These are phyloP conservation scores for Cystofilobasidium capitatum DNA, from an alignment of 768 basidiomycete species.

Conservation along the genomic window DNA sequence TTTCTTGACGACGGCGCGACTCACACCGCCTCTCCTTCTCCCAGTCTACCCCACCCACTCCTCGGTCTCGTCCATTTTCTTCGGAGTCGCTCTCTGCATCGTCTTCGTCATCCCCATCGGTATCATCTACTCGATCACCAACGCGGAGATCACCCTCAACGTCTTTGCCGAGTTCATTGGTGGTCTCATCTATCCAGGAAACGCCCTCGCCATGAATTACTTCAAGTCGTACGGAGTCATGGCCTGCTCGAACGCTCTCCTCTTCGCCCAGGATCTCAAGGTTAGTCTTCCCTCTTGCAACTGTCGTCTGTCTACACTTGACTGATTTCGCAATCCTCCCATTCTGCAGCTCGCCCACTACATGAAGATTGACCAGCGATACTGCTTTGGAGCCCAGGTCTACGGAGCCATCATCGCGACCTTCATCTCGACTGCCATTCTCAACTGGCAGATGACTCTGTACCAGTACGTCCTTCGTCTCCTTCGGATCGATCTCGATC, in stretches of 20 bases:
- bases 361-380: constrained; percentile 66
- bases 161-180: constrained; percentile 42
- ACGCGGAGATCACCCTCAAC: constrained; percentile 23
- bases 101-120: constrained; percentile 54
- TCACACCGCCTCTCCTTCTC: not conserved
- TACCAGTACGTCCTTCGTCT: too few relatives aligned
- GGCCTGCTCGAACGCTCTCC: constrained; percentile 45
- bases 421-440: constrained; percentile 38
- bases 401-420: constrained; percentile 36
- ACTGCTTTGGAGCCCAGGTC: constrained; percentile 50
- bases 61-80: constrained; percentile 42
- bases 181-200: constrained; percentile 39
- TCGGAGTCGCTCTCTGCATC: constrained; percentile 47
- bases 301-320: too few relatives aligned
- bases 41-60: constrained; percentile 16
- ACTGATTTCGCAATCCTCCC: too few relatives aligned
- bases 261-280: constrained; percentile 68
- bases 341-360: constrained; percentile 48
- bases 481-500: too few relatives aligned
- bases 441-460: constrained; percentile 15
- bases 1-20: not conserved
- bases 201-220: constrained; percentile 39
- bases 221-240: constrained; percentile 28
- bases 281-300: too few relatives aligned
- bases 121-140: constrained; percentile 32